Percentiles rank a stretch among this genome's conserved stretches.
Conservation (phyloP, 768 basidiomycete species). For the Mrakia blollopis region DNA sequence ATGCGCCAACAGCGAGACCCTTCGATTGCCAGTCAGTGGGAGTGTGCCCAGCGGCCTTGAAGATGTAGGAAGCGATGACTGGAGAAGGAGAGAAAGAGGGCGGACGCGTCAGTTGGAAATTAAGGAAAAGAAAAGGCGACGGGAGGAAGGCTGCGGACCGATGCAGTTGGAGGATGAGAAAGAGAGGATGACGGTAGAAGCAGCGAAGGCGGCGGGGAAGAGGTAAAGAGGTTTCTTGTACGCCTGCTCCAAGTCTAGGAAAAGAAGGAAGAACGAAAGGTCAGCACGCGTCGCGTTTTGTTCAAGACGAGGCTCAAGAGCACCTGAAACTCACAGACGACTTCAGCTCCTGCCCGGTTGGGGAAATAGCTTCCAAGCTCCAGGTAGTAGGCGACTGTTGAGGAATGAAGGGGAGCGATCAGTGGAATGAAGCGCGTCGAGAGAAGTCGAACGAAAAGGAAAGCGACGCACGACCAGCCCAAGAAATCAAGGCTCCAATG, state of each 20-base stretch:
- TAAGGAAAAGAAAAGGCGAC: background rate
- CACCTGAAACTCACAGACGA: constrained; percentile 8
- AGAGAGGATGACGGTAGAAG: constrained; percentile 41
- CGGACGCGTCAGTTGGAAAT: background rate
- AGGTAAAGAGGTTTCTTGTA: constrained; percentile 20
- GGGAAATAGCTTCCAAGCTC: constrained; percentile 32
- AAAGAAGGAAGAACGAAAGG: no score
- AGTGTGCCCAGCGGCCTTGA: constrained; percentile 35
- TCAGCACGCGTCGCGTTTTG: background rate
- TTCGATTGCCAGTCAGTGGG: constrained; percentile 32
- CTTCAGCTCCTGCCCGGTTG: constrained; percentile 30
- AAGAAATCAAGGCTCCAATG: constrained; percentile 23
- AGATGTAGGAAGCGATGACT: constrained; percentile 40
- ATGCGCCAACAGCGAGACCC: constrained; percentile 36
- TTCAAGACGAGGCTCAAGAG: no score
- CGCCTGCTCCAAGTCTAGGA: constrained; percentile 15
- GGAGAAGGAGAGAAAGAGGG: background rate
- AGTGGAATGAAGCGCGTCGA: no score
- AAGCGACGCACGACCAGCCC: background rate
- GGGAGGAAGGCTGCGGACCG: background rate
- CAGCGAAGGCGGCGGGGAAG: constrained; percentile 41
- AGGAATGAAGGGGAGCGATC: no score
- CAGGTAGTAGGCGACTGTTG: constrained; percentile 18
- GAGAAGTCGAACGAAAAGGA: no score
- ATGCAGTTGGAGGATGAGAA: constrained; percentile 39